Evolutionary conservation across 2,329 filamentous ascomycete species (phyloP).

Genomic region (Fusarium burgessii): DNA sequence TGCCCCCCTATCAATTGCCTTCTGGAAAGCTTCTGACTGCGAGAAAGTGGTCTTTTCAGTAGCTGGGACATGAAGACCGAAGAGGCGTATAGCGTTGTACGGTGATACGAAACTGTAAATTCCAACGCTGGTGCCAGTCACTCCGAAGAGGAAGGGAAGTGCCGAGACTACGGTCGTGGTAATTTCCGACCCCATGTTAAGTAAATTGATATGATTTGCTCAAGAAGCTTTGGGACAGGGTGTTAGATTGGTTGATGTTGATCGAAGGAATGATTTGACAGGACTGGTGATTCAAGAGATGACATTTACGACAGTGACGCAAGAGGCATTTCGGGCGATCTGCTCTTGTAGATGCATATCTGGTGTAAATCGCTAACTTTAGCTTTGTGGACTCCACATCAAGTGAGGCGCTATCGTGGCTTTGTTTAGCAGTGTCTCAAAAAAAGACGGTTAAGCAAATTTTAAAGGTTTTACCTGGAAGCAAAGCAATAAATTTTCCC

Average conservation of each 20-base stretch:
- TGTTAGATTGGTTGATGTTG: too few species aligned
- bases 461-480: too few species aligned
- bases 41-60: not conserved
- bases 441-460: not conserved
- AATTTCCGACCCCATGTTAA: constrained; percentile 6
- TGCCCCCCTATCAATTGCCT: too few species aligned
- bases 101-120: constrained; percentile 37
- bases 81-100: constrained; percentile 16
- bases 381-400: constrained; percentile 2
- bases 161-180: constrained; percentile 9
- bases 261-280: not conserved
- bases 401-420: not conserved
- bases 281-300: not conserved
- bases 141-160: constrained; percentile 27
- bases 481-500: not conserved
- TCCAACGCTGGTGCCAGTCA: constrained; percentile 18
- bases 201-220: too few species aligned
- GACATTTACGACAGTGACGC: constrained; percentile 13
- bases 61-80: constrained; percentile 6
- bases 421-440: not conserved
- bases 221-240: too few species aligned
- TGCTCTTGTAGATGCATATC: constrained; percentile 23
- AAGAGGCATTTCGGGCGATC: constrained; percentile 1
- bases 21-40: constrained; percentile 8
- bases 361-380: constrained; percentile 5